Conservation (phyloP, 129 eudicot species). For the Ambrosia artemisiifolia region DNA sequence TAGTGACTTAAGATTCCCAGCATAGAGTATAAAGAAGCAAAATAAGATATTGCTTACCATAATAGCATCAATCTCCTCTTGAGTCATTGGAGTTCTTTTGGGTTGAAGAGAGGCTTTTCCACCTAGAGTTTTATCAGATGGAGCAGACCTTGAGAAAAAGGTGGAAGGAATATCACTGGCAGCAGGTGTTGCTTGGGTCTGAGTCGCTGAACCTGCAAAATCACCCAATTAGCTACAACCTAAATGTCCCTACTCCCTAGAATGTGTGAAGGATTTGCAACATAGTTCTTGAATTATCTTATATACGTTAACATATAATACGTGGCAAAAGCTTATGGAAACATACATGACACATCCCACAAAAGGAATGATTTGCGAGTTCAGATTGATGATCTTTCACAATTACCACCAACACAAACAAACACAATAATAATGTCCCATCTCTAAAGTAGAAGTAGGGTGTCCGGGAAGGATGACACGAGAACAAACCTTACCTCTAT, state of each 20-base stretch:
- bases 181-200: constrained; percentile 39
- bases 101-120: constrained; percentile 97
- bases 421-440: no score
- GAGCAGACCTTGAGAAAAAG: constrained; percentile 55
- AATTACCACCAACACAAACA: no score
- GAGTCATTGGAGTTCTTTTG: constrained; percentile 81
- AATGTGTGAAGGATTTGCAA: constrained; percentile 2
- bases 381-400: no score
- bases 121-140: constrained; percentile 46
- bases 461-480: no score
- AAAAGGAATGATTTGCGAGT: no score
- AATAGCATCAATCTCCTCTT: constrained; percentile 83
- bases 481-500: not conserved
- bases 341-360: constrained; percentile 8
- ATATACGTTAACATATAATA: not conserved
- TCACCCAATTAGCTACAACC: not conserved
- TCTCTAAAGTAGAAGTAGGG: no score
- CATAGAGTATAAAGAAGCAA: not conserved
- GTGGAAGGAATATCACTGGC: constrained; percentile 42
- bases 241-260: not conserved
- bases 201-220: constrained; percentile 49
- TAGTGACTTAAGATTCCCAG: not conserved
- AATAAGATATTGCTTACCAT: constrained; percentile 43
- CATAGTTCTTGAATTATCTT: not conserved
- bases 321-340: not conserved